phyloP scores from a whole-genome alignment of 139 green algal genomes.

The Chloropicon primus region DNA sequence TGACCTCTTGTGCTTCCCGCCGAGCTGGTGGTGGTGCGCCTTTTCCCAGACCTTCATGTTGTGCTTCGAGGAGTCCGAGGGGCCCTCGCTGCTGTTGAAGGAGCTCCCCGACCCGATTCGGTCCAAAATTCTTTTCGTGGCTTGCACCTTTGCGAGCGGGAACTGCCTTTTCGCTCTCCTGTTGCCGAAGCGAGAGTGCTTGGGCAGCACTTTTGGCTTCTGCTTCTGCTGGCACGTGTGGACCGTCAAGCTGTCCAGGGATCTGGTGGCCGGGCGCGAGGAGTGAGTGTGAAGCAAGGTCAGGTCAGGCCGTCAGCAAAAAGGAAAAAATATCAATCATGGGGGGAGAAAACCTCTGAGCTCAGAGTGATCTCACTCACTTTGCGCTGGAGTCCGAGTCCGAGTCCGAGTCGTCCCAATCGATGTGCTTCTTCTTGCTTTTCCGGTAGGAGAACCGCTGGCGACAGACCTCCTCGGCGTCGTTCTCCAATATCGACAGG shows the following conservation, averaged over 20 bases:
- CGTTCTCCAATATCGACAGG: not conserved
- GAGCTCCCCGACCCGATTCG: not conserved
- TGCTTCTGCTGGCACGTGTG: not conserved
- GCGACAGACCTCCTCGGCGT: not conserved
- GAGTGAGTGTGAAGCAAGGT: too few species aligned
- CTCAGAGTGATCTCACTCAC: too few species aligned
- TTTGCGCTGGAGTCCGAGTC: too few species aligned
- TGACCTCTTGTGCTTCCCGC: not conserved
- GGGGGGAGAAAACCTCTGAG: too few species aligned
- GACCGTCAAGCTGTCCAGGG: not conserved
- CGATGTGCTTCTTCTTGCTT: not conserved
- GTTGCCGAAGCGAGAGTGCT: not conserved
- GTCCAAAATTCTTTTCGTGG: not conserved
- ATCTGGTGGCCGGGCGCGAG: not conserved
- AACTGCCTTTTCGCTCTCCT: not conserved
- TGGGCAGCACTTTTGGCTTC: not conserved
- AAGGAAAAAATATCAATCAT: too few species aligned
- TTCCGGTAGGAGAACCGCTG: not conserved
- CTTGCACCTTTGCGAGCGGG: not conserved
- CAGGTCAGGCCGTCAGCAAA: too few species aligned
- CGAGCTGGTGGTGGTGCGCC: not conserved
- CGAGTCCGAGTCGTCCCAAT: not conserved
- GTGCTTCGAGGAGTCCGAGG: not conserved
- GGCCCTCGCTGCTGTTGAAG: not conserved
- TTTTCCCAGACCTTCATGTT: not conserved